phyloP scores from a whole-genome alignment of 345 rosid species.

The Lepidium aucheri region DNA sequence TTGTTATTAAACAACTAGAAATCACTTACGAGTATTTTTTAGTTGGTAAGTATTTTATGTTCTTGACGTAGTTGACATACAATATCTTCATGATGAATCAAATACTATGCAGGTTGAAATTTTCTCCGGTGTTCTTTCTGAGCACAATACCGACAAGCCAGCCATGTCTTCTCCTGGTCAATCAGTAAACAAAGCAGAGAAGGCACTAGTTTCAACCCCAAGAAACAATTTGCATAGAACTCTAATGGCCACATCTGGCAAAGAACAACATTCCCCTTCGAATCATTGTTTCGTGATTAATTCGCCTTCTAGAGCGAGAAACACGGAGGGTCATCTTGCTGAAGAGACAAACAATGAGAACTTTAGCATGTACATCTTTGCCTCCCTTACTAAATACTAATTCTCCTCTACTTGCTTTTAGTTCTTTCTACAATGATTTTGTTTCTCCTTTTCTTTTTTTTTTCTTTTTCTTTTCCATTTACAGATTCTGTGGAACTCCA shows the following conservation, averaged over 20 bases:
- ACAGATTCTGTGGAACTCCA: constrained; percentile 86
- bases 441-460: background rate
- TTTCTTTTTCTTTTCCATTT: background rate
- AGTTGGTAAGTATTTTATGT: background rate
- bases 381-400: background rate
- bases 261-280: constrained; percentile 39
- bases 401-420: background rate
- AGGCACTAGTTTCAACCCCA: constrained; percentile 41
- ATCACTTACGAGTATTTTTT: background rate
- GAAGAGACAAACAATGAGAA: constrained; percentile 54
- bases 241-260: constrained; percentile 36
- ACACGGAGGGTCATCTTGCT: constrained; percentile 33
- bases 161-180: constrained; percentile 51
- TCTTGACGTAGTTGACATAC: background rate
- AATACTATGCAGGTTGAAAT: constrained; percentile 35
- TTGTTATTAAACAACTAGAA: background rate
- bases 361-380: constrained; percentile 49
- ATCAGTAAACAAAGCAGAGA: constrained; percentile 34
- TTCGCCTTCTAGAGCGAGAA: constrained; percentile 50
- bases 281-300: constrained; percentile 35
- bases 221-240: constrained; percentile 38
- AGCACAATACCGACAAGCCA: constrained; percentile 43
- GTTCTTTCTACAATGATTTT: background rate
- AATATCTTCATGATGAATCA: background rate
- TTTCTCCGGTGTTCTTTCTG: constrained; percentile 48